Conservation (phyloP, 148 eudicot species). For the Rhododendron mucronatum region DNA sequence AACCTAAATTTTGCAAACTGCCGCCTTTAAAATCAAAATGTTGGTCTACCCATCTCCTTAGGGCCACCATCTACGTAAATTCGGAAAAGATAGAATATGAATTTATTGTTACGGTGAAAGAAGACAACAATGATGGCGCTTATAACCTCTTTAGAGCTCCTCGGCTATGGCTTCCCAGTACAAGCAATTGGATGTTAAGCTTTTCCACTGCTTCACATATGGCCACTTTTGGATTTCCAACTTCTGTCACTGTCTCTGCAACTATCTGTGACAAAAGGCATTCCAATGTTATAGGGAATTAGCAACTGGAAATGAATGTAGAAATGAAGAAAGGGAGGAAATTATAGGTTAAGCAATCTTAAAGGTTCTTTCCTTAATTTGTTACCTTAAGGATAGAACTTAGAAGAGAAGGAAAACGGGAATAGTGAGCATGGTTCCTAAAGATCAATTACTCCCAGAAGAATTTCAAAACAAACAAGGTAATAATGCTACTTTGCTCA, state of each 20-base stretch:
- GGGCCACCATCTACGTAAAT: not conserved
- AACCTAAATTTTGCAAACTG: not conserved
- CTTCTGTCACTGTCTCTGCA: conserved; percentile 44
- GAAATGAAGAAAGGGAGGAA: not conserved
- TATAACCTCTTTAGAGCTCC: conserved; percentile 47
- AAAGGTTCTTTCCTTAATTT: not conserved
- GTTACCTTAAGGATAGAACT: not conserved
- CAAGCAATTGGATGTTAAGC: conserved; percentile 37
- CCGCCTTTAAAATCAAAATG: not conserved
- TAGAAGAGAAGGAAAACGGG: not conserved
- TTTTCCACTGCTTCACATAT: conserved; percentile 64
- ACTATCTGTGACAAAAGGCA: conserved; percentile 24
- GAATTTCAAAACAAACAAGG: not conserved
- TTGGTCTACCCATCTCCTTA: not conserved
- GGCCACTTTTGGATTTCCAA: conserved; percentile 59
- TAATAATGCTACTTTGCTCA: not conserved
- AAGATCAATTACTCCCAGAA: not conserved
- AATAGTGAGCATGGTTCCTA: not conserved
- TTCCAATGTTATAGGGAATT: not conserved
- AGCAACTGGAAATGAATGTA: not conserved
- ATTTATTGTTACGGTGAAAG: not conserved
- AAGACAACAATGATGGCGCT: not conserved
- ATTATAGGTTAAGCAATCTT: not conserved
- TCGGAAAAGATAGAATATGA: not conserved
- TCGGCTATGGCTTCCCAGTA: conserved; percentile 57